phyloP scores from a whole-genome alignment of 768 basidiomycete species.

The Dacryopinax spathularia region DNA sequence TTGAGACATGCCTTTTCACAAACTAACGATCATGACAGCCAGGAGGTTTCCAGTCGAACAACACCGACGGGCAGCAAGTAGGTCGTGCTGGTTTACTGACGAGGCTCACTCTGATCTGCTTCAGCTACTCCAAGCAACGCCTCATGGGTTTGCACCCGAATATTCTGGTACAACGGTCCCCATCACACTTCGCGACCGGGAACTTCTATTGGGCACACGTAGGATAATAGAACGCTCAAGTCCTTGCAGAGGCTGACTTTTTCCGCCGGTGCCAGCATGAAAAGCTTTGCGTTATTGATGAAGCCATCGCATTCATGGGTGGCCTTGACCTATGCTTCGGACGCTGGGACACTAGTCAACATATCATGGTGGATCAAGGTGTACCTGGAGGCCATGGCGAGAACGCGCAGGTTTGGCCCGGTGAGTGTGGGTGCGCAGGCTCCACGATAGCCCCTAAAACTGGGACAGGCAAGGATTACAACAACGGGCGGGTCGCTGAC shows the following conservation, averaged over 20 bases:
- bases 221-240: conserved; percentile 17
- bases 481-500: conserved; percentile 75
- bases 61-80: conserved; percentile 90
- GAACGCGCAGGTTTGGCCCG: conserved; percentile 70
- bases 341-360: conserved; percentile 95
- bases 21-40: conserved; percentile 32
- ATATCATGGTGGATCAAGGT: conserved; percentile 74
- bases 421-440: conserved; percentile 25
- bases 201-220: conserved; percentile 99
- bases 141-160: conserved; percentile 72
- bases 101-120: not conserved
- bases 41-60: conserved; percentile 88
- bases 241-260: not conserved
- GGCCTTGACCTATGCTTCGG: conserved; percentile 92
- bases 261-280: conserved; percentile 51
- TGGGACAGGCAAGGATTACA: conserved; percentile 75
- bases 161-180: conserved; percentile 91
- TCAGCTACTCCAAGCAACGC: conserved; percentile 73
- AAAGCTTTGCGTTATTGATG: conserved; percentile 94
- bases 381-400: conserved; percentile 35
- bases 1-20: conserved; percentile 1
- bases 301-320: conserved; percentile 95
- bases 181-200: conserved; percentile 92
- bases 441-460: not conserved
- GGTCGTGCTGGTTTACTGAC: conserved; percentile 17